Conservation (phyloP, 164 flowering plant species). For the Platanus orientalis region DNA sequence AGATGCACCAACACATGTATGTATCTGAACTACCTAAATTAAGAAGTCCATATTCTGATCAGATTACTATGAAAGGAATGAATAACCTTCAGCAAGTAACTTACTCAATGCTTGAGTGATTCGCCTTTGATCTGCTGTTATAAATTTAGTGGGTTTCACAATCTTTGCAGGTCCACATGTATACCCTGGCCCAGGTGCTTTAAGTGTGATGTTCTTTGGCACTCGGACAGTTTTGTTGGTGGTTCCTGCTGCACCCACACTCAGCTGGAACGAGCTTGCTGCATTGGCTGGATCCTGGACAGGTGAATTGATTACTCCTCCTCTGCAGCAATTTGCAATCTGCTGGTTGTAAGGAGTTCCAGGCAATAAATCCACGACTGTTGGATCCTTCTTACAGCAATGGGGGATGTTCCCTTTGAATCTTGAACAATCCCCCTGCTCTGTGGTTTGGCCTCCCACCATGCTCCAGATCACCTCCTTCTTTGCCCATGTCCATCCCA, state of each 20-base stretch:
- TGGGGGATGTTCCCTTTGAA: slow-evolving; percentile 61
- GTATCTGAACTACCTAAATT: too few species aligned
- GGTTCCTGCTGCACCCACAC: slow-evolving; percentile 68
- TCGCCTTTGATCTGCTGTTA: slow-evolving; percentile 49
- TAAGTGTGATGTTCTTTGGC: slow-evolving; percentile 72
- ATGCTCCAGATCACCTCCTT: slow-evolving; percentile 78
- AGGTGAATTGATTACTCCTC: slow-evolving; percentile 61
- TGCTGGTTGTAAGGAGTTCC: slow-evolving; percentile 83
- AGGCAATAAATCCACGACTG: slow-evolving; percentile 63
- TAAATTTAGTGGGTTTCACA: slow-evolving; percentile 49
- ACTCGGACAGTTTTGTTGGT: slow-evolving; percentile 59
- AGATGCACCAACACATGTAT: too few species aligned
- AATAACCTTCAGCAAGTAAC: slow-evolving; percentile 17
- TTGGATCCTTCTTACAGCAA: slow-evolving; percentile 69
- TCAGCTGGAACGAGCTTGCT: slow-evolving; percentile 58
- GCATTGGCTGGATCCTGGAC: slow-evolving; percentile 61
- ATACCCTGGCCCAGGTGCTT: slow-evolving; percentile 76
- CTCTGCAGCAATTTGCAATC: slow-evolving; percentile 74
- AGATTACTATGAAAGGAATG: neutral
- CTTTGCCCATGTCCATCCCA: slow-evolving; percentile 78
- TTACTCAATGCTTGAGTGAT: slow-evolving; percentile 74
- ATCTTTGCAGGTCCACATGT: slow-evolving; percentile 66
- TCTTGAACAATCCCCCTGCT: slow-evolving; percentile 75
- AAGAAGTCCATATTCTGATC: neutral
- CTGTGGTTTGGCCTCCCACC: slow-evolving; percentile 67